These are phyloP conservation scores for Ocimum tenuiflorum DNA, from an alignment of 257 asterid genomes.

Conservation along the genomic window DNA sequence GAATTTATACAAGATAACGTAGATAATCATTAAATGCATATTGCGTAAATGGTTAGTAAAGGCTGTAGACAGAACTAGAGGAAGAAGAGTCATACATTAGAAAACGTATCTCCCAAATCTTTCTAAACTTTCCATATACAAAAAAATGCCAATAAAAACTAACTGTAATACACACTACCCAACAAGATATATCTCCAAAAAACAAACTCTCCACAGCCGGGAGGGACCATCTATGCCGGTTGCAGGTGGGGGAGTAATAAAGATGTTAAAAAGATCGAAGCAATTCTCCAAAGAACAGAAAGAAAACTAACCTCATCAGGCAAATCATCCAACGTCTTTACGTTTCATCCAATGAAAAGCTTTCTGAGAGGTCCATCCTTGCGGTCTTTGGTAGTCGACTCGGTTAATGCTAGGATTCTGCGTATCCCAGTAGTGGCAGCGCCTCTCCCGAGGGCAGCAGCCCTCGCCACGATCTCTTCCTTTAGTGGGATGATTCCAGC, in stretches of 20 bases:
- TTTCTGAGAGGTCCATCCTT: conserved; percentile 89
- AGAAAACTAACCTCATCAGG: conserved; percentile 15
- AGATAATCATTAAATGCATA: not conserved
- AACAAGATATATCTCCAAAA: not conserved
- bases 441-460: conserved; percentile 96
- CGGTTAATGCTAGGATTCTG: conserved; percentile 83
- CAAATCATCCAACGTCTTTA: not conserved
- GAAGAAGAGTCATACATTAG: not conserved
- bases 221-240: not conserved
- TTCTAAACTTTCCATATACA: conserved; percentile 14
- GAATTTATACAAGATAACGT: too few species aligned
- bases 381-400: conserved; percentile 81
- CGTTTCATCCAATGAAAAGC: conserved; percentile 69
- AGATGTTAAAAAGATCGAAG: not conserved
- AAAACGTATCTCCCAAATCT: not conserved
- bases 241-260: not conserved
- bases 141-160: conserved; percentile 5
- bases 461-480: conserved; percentile 91
- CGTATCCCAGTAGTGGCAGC: conserved; percentile 92
- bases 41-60: not conserved
- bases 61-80: not conserved
- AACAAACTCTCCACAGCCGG: not conserved
- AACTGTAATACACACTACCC: conserved; percentile 10
- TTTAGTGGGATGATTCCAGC: conserved; percentile 60
- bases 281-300: not conserved